Base-by-base conservation (phyloP, 169 alveolate genomes). In the Eimeria acervulina region DNA sequence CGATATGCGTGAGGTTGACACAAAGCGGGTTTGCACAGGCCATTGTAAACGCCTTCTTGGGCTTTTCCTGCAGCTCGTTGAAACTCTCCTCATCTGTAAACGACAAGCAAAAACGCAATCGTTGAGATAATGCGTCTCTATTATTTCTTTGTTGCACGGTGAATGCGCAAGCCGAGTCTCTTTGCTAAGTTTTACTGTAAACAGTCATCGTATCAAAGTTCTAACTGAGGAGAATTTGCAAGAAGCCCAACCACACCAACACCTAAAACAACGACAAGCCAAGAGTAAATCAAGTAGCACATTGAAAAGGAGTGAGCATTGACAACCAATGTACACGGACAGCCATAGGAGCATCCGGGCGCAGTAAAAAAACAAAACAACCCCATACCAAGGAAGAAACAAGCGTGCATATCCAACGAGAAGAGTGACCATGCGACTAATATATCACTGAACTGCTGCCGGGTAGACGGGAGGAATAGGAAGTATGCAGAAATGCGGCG, bases 21-120 rank as follows among this genome's bases (percentile, higher is more conserved):
- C 99, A 98, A 96, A 97, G 87, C n/a, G 97, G 96, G 90, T 98
- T 98, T 40, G 98, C 99, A 70, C 99, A 98, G 61, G 98, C 99
- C 98, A 97, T 98, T 31, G 97, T 95, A 81, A 98, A 98, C n/a
- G 99, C 98, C 66, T 96, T 97, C 92, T 97, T 97, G 19, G 98
- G 98, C 74, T 96, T 97, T 90, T 97, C 97, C 90, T 98, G 99
- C 68, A 98, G 90, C 91, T 97, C 98, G 94, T 97, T 97, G 96
- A 98, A 98, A 63, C 99, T 97, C 63, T 98, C 99, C 95, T 98
- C 98, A 91, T 98, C 99, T 97, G 97, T 93, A 84, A 42, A 21
- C 21, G 31, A 31, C 33, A 36, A 72, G 66, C n/a, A 59, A 44
- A 90, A 44, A 44, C 33, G 31, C 90, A 63, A 61, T 21, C 1